Conservation (phyloP, 1,139 yeast species). For the Geotrichum fermentans region DNA sequence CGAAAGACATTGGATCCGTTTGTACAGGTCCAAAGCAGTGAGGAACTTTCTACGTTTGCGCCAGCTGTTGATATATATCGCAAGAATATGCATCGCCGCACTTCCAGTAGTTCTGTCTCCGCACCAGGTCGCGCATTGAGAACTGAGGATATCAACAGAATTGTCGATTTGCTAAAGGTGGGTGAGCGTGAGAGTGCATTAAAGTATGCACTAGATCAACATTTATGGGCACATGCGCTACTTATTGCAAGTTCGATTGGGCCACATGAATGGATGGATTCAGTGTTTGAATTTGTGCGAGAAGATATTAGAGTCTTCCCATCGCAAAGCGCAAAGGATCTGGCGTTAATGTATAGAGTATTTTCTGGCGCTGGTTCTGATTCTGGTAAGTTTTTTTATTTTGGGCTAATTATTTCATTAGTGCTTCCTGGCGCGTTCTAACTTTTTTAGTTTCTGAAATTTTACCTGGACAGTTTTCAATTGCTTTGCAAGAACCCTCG, state of each 20-base stretch:
- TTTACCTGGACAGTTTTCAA: slow-evolving; percentile 16
- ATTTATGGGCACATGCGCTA: slow-evolving; percentile 76
- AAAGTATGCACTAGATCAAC: slow-evolving; percentile 53
- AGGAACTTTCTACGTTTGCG: slow-evolving; percentile 19
- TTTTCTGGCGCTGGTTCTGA: slow-evolving; percentile 59
- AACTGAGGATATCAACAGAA: slow-evolving; percentile 27
- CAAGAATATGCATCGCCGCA: slow-evolving; percentile 14
- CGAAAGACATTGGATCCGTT: slow-evolving; percentile 18
- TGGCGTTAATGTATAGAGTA: slow-evolving; percentile 61
- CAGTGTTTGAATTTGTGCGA: slow-evolving; percentile 49
- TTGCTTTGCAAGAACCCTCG: slow-evolving; percentile 11
- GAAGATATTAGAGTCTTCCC: slow-evolving; percentile 40
- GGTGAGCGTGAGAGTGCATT: slow-evolving; percentile 71
- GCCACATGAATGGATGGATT: slow-evolving; percentile 54
- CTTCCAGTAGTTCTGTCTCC: slow-evolving; percentile 13
- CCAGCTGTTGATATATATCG: slow-evolving; percentile 20
- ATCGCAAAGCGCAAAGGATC: slow-evolving; percentile 44
- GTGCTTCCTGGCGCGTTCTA: slow-evolving; percentile 1
- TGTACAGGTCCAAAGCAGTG: slow-evolving; percentile 21
- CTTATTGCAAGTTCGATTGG: slow-evolving; percentile 65
- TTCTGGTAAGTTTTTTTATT: slow-evolving; percentile 33
- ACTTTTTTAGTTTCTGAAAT: slow-evolving; percentile 18
- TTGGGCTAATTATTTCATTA: too few species aligned
- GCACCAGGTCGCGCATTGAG: slow-evolving; percentile 33
- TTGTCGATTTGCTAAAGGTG: slow-evolving; percentile 44